Evolutionary conservation across 768 basidiomycete species (phyloP), one percentile per base, ranked within the genome.

Genomic region (Terana coerulea): DNA sequence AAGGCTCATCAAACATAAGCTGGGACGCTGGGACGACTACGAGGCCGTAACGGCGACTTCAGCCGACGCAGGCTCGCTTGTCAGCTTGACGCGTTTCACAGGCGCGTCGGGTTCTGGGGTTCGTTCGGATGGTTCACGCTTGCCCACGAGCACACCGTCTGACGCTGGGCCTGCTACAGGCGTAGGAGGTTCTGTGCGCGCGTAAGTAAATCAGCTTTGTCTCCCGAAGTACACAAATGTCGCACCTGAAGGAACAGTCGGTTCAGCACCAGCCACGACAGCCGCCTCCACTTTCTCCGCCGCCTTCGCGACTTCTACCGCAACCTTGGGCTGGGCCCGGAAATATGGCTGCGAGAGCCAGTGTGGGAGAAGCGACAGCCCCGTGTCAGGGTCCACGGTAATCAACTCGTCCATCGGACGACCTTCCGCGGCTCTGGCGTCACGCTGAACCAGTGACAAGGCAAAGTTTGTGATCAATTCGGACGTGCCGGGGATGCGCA

Each of bases 301-400:
- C 15, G 44, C 28, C 36, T 14, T 19, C n/a, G 19, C 42, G 11
- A 25, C 36, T 34, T 52, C n/a, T 44, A 11, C 33, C 17, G 40
- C 52, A 12, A 24, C 42, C 30, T 51, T 42, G 41, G 42, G 33
- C 21, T 22, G 19, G 3, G 78, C 75, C 7, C 85, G 72, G 55
- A 86, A 75, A 59, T 86, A 82, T 1, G 88, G 88, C 62, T 91
- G 88, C 11, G 79, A 77, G 19, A 85, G 72, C 80, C 86, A 90
- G 59, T 81, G 77, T 0, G 87, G 88, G 5, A 89, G 67, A 0
- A 73, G 55, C 35, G 73, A 73, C 35, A 84, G 65, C 5, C 81
- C 80, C 0, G 77, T 80, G 40, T 56, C 61, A 3, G 71, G 63
- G 24, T 84, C 79, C 1, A 74, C 45, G 17, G 54, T 64, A 31